A percentile compares a stretch with the other conserved stretches of the same genome.
Conservation (phyloP, 345 rosid species). For the Aquilaria malaccensis region DNA sequence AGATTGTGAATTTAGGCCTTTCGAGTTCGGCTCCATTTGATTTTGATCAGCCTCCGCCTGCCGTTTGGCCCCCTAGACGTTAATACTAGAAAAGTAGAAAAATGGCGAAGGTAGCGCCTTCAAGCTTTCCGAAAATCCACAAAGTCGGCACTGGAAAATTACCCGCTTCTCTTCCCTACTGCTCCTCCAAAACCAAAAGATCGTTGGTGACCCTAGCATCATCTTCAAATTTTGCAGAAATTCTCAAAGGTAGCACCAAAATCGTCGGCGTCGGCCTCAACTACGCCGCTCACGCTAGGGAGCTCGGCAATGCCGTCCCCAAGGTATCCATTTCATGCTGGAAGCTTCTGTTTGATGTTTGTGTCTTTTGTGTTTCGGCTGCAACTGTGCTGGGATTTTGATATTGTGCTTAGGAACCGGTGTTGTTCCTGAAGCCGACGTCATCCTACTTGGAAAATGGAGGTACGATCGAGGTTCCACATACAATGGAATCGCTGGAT, state of each 20-base stretch:
- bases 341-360: not conserved
- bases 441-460: slow-evolving; percentile 83
- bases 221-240: slow-evolving; percentile 37
- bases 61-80: too few relatives aligned
- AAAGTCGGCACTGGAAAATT: slow-evolving; percentile 29
- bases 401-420: slow-evolving; percentile 49
- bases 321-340: slow-evolving; percentile 33
- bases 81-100: not conserved
- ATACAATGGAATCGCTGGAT: slow-evolving; percentile 58
- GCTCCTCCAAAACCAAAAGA: too few relatives aligned
- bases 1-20: too few relatives aligned
- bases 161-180: too few relatives aligned
- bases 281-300: slow-evolving; percentile 94
- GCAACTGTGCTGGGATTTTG: not conserved
- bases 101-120: slow-evolving; percentile 32
- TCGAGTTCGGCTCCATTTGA: too few relatives aligned
- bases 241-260: slow-evolving; percentile 66
- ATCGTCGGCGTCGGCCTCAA: slow-evolving; percentile 96
- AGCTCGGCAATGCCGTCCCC: slow-evolving; percentile 89
- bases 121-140: slow-evolving; percentile 46
- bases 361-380: slow-evolving; percentile 1
- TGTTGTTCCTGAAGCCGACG: slow-evolving; percentile 86
- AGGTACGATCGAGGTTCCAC: slow-evolving; percentile 91
- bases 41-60: too few relatives aligned
- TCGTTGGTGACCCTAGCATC: slow-evolving; percentile 30